Evolutionary conservation across 768 basidiomycete species (phyloP).

Genomic region (Tremella mesenterica): DNA sequence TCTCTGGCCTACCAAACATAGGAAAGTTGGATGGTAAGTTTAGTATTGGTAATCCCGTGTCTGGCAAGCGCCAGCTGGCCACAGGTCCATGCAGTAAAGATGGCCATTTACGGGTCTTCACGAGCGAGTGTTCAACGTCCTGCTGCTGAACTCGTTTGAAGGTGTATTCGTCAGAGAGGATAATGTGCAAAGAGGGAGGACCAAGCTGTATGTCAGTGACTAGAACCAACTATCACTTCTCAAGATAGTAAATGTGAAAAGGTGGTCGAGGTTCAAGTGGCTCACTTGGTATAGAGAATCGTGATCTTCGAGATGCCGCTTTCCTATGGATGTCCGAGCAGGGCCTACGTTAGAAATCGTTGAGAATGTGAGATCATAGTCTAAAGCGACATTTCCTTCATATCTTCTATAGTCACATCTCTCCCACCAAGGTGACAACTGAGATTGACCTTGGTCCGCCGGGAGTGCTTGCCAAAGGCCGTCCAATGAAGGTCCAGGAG

Average conservation of each 20-base stretch:
- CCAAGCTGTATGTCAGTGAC: background rate
- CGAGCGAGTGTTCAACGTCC: background rate
- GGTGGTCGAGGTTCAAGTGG: background rate
- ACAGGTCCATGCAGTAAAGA: background rate
- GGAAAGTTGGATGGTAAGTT: too few species aligned
- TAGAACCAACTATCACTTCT: background rate
- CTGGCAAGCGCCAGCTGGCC: background rate
- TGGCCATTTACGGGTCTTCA: background rate
- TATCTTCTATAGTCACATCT: too few species aligned
- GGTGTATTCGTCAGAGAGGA: background rate
- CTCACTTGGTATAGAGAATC: background rate
- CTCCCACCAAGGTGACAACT: too few species aligned
- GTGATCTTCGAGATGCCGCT: too few species aligned
- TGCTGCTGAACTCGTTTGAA: background rate
- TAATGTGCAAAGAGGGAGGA: background rate
- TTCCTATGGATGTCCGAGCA: background rate
- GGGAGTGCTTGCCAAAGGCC: too few species aligned
- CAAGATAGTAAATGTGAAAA: background rate
- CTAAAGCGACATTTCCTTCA: background rate
- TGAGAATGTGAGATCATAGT: background rate
- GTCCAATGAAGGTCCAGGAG: too few species aligned
- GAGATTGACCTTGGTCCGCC: too few species aligned
- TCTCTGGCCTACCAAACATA: too few species aligned
- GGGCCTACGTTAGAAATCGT: background rate
- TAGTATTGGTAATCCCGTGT: background rate